These are phyloP conservation scores for Neurospora sp. DNA, from an alignment of 495 filamentous ascomycete genomes.

Conservation along the genomic window DNA sequence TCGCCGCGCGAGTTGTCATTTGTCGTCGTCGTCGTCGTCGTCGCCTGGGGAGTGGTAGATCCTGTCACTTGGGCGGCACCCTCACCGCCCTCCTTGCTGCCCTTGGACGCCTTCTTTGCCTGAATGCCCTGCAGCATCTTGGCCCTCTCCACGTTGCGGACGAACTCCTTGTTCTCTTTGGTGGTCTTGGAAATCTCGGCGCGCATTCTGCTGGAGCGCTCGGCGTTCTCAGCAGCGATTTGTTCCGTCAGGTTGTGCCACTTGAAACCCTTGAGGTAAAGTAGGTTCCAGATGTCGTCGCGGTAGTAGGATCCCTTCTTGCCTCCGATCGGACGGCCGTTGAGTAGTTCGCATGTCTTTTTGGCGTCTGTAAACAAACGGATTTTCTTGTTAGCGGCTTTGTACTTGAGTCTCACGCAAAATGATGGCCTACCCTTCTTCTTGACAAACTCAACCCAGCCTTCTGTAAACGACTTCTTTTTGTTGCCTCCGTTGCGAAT, in stretches of 20 bases:
- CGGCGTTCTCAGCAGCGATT: conserved; percentile 70
- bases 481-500: conserved; percentile 71
- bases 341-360: conserved; percentile 71
- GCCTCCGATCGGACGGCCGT: conserved; percentile 72
- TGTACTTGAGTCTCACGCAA: not conserved
- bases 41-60: not conserved
- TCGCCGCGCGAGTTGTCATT: conserved; percentile 14
- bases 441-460: conserved; percentile 80
- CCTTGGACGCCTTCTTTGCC: conserved; percentile 52
- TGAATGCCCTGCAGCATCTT: conserved; percentile 66
- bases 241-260: conserved; percentile 54
- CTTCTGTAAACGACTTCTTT: conserved; percentile 77
- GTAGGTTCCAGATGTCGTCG: conserved; percentile 77
- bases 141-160: conserved; percentile 63
- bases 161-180: conserved; percentile 75
- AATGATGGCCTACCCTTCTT: conserved; percentile 10
- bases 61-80: conserved; percentile 13
- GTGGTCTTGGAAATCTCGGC: conserved; percentile 69
- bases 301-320: conserved; percentile 83
- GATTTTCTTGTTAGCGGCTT: conserved; percentile 38
- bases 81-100: conserved; percentile 30
- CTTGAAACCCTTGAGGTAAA: conserved; percentile 76
- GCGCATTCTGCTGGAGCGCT: conserved; percentile 66
- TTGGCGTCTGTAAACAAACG: conserved; percentile 50
- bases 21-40: not conserved